Base-by-base conservation (phyloP, 768 basidiomycete genomes). In the Candolleomyces aberdarensis region DNA sequence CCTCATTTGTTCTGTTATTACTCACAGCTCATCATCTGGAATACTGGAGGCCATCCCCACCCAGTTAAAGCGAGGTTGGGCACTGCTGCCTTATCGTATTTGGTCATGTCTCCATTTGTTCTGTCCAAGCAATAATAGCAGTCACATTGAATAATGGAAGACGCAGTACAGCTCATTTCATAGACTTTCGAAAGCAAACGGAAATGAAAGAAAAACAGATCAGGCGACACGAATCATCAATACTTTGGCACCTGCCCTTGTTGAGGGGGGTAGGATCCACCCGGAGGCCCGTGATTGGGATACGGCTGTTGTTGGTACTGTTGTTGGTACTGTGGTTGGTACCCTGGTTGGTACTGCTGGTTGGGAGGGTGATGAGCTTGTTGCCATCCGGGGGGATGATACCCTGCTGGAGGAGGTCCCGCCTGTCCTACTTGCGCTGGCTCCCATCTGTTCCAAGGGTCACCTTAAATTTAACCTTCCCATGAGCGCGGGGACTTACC, bases 401-500 rank as follows among this genome's bases (percentile, higher is more conserved):
- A 57, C 22, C 61, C 63, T 17, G 36, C 63, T 22, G 60, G 54
- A 26, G 62, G 63, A 39, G 53, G 54, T 19, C 39, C 54, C 22
- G 50, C 44, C 7, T 14, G 44, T 48, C 62, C 62, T 17, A 55
- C 60, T 19, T 36, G 57, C 2, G 59, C 19, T 13, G 71, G 71
- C 58, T 71, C 69, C 68, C 69, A 74, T 44, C 71, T 71, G 32
- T 20, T 54, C 52, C 36, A 47, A 52, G 20, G 19, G 11, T 43
- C 13, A 17, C 7, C 11, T 9, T 4, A 3, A 19, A 32, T 5
- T 54, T 17, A n/a, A n/a, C 29, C 26, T 10, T 57, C 17, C 13
- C 44, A 7, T 10, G 0, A 19, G 19, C 6, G 36, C 39, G 20
- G 48, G 20, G 10, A 53, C 80, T 58, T 60, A 84, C 83, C 81